Percentiles rank a stretch among this genome's conserved stretches.
Conservation (phyloP, 2,329 filamentous ascomycete species). For the Lasiodiplodia citricola region DNA sequence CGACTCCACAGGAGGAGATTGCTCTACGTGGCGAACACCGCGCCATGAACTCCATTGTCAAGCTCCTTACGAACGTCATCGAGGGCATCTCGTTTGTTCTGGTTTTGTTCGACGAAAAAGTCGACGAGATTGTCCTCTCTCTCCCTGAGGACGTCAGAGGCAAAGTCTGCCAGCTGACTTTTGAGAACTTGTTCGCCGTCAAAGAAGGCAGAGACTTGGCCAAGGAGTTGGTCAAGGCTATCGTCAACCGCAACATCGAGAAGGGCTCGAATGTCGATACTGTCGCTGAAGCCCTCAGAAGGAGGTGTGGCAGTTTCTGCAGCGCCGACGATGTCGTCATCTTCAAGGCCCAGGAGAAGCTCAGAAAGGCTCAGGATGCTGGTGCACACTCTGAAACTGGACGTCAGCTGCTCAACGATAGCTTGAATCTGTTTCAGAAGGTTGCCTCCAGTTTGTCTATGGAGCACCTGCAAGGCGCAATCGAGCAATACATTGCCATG, state of each 20-base stretch:
- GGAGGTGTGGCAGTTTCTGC: slow-evolving; percentile 95
- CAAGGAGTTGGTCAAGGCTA: slow-evolving; percentile 93
- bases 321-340: slow-evolving; percentile 96
- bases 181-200: slow-evolving; percentile 84
- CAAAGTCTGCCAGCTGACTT: slow-evolving; percentile 78
- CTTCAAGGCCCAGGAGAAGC: slow-evolving; percentile 95
- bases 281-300: slow-evolving; percentile 88
- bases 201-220: slow-evolving; percentile 83
- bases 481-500: slow-evolving; percentile 78
- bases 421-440: slow-evolving; percentile 83
- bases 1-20: slow-evolving; percentile 86
- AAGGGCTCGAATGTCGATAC: slow-evolving; percentile 98
- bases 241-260: slow-evolving; percentile 96
- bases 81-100: slow-evolving; percentile 96
- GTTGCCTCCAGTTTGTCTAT: slow-evolving; percentile 83
- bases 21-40: slow-evolving; percentile 94
- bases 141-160: slow-evolving; percentile 73
- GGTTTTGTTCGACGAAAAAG: slow-evolving; percentile 91
- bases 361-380: slow-evolving; percentile 85
- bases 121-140: slow-evolving; percentile 82
- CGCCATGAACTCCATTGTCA: slow-evolving; percentile 83
- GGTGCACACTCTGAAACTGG: slow-evolving; percentile 76
- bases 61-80: slow-evolving; percentile 86
- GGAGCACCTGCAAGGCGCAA: slow-evolving; percentile 78
- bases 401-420: slow-evolving; percentile 83